Conservation (phyloP, 1,284 basidiomycete species). For the Pterulicium gracile region DNA sequence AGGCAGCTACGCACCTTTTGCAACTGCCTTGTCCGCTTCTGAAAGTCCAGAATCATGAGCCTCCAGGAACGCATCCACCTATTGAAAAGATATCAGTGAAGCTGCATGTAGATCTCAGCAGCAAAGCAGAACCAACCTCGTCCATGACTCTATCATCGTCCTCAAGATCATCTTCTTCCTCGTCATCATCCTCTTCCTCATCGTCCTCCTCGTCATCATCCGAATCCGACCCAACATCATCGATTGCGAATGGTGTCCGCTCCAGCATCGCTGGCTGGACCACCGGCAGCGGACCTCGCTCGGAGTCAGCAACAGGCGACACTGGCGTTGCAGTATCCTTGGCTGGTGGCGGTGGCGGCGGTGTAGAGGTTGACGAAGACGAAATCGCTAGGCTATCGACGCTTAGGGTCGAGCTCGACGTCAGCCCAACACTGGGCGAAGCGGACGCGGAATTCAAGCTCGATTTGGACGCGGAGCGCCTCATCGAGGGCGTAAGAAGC, state of each 20-base stretch:
- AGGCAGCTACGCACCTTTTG: conserved; percentile 42
- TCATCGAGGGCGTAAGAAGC: conserved; percentile 61
- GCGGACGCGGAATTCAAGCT: conserved; percentile 27
- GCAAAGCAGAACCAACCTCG: conserved; percentile 42
- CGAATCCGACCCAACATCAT: conserved; percentile 79
- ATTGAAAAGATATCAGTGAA: conserved; percentile 4
- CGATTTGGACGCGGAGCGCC: conserved; percentile 43
- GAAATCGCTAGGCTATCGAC: conserved; percentile 20
- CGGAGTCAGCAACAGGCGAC: conserved; percentile 14
- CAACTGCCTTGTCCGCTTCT: conserved; percentile 77
- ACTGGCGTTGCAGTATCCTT: conserved; percentile 12
- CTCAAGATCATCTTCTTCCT: conserved; percentile 14
- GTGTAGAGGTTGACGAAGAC: conserved; percentile 20
- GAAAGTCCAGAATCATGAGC: conserved; percentile 81
- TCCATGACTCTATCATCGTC: conserved; percentile 73
- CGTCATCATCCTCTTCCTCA: conserved; percentile 38
- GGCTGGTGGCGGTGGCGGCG: conserved; percentile 16
- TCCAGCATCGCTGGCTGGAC: conserved; percentile 80
- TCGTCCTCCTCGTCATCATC: conserved; percentile 60
- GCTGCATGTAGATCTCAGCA: not conserved
- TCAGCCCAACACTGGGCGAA: conserved; percentile 13
- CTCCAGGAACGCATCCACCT: conserved; percentile 88
- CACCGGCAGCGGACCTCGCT: conserved; percentile 47
- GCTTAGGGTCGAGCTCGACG: conserved; percentile 16
- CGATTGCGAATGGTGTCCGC: conserved; percentile 86